phyloP scores from a whole-genome alignment of 2,329 filamentous ascomycete genomes.

The Hortaea sp. region DNA sequence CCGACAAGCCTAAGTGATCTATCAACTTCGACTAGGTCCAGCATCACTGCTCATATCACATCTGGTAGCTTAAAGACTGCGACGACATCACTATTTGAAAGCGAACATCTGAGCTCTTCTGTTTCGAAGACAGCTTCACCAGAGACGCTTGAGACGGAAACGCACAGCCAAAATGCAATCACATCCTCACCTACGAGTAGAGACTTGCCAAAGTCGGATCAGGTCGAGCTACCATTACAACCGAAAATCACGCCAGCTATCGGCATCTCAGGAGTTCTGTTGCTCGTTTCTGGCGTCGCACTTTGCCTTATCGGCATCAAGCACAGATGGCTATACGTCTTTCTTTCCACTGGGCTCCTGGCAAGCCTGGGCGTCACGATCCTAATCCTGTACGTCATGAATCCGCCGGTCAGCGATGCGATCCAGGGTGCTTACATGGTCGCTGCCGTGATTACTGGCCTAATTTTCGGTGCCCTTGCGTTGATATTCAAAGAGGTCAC shows the following conservation, averaged over 20 bases:
- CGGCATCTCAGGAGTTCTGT: slow-evolving; percentile 65
- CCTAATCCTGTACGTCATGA: slow-evolving; percentile 83
- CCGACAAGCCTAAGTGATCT: too few species aligned
- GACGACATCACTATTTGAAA: too few species aligned
- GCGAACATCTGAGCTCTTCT: too few species aligned
- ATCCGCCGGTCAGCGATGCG: slow-evolving; percentile 60
- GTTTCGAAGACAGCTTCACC: too few species aligned
- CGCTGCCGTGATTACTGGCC: slow-evolving; percentile 61
- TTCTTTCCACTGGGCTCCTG: slow-evolving; percentile 67
- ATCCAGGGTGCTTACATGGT: slow-evolving; percentile 82
- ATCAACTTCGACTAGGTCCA: too few species aligned
- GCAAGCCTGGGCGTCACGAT: slow-evolving; percentile 64
- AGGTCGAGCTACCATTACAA: slow-evolving; percentile 60
- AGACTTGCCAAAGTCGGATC: neutral
- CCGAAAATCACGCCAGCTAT: slow-evolving; percentile 72
- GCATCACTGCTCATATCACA: too few species aligned
- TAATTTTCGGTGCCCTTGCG: slow-evolving; percentile 62
- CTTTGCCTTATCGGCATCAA: slow-evolving; percentile 75
- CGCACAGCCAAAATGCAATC: neutral
- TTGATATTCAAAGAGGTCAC: slow-evolving; percentile 77
- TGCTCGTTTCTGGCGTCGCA: slow-evolving; percentile 61
- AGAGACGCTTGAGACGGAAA: neutral
- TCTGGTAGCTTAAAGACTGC: too few species aligned
- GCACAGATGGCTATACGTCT: slow-evolving; percentile 65
- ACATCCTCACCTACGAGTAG: neutral